A percentile compares a stretch with the other conserved stretches of the same genome.
These are phyloP conservation scores for Penicillium parvum DNA, from an alignment of 495 filamentous ascomycete genomes.

Conservation along the genomic window DNA sequence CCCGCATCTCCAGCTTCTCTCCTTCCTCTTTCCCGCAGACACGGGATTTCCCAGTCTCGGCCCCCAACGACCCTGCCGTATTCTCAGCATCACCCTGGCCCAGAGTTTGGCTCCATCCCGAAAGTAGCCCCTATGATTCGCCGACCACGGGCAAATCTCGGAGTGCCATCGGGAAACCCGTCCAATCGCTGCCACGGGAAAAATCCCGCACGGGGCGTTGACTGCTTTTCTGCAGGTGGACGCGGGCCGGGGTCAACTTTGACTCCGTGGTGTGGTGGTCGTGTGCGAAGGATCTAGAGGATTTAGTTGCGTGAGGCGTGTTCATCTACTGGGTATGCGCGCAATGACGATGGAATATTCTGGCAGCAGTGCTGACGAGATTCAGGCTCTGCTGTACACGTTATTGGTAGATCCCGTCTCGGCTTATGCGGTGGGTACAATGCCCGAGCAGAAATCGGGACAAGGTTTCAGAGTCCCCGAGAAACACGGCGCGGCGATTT, in stretches of 20 bases:
- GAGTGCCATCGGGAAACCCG: slow-evolving; percentile 9
- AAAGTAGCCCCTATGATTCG: slow-evolving; percentile 9
- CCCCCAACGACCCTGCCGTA: background rate
- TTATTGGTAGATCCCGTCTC: background rate
- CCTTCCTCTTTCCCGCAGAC: too few species aligned
- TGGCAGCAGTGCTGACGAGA: too few species aligned
- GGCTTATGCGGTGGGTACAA: too few species aligned
- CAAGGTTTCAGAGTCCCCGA: background rate
- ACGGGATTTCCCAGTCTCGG: background rate
- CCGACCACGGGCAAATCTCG: slow-evolving; percentile 14
- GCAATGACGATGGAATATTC: too few species aligned
- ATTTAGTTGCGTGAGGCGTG: background rate
- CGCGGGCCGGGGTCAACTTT: slow-evolving; percentile 12
- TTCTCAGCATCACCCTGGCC: background rate
- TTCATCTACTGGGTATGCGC: background rate
- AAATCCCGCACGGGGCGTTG: slow-evolving; percentile 13
- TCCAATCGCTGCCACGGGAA: slow-evolving; percentile 21
- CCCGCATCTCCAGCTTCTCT: too few species aligned
- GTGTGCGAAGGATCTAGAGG: background rate
- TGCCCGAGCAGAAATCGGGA: background rate
- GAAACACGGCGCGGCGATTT: background rate
- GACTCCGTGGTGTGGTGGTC: too few species aligned
- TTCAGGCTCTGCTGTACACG: too few species aligned
- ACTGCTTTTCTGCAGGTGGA: too few species aligned
- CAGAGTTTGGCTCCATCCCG: too few species aligned